Evolutionary conservation across 202 grass and related monocot genomes (phyloP).

Genomic region (Panicum virgatum): DNA sequence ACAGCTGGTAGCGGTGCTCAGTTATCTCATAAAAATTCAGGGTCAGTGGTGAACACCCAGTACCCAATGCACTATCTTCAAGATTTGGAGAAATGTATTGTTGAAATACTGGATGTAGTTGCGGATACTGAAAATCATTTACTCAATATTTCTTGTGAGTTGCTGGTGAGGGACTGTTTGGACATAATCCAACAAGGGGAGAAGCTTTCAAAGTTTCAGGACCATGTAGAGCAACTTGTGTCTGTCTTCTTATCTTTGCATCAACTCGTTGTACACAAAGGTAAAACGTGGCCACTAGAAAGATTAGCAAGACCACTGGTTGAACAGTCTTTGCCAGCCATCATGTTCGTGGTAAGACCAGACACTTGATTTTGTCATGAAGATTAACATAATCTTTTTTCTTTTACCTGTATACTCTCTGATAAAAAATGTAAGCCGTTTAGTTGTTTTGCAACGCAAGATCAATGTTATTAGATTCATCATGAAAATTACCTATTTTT

Average conservation of each 20-base stretch:
- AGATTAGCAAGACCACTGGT: conserved; percentile 74
- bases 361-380: conserved; percentile 18
- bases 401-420: not conserved
- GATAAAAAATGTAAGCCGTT: too few species aligned
- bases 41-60: conserved; percentile 22
- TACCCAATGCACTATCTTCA: conserved; percentile 67
- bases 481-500: too few species aligned
- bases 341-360: conserved; percentile 70
- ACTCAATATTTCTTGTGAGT: conserved; percentile 62
- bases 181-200: conserved; percentile 70
- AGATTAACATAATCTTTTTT: not conserved
- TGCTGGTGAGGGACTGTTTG: conserved; percentile 61
- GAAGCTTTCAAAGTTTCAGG: conserved; percentile 53
- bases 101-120: conserved; percentile 71
- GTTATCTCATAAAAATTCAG: conserved; percentile 49
- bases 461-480: too few species aligned
- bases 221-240: conserved; percentile 64
- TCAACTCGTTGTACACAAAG: conserved; percentile 58
- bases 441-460: too few species aligned
- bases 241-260: conserved; percentile 73
- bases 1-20: conserved; percentile 34
- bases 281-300: conserved; percentile 81
- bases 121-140: conserved; percentile 47
- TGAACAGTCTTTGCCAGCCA: conserved; percentile 58
- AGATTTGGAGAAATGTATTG: conserved; percentile 68